Evolutionary conservation across 139 green algal species (phyloP).

Genomic region (Mychonastes homosphaera): DNA sequence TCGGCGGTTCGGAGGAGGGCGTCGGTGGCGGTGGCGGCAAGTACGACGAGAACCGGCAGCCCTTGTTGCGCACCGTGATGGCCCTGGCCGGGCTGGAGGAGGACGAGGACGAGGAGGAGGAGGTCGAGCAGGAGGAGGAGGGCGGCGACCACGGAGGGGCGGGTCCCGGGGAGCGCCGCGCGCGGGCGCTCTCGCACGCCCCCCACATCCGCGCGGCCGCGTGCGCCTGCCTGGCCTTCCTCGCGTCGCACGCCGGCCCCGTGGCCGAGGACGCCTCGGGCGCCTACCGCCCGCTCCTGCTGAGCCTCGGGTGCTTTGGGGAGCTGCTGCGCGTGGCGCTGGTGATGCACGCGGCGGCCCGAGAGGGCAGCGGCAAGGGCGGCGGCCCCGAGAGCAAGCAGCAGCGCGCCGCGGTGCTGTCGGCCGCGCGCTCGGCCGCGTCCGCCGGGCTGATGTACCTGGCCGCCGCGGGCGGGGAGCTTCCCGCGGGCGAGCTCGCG

Average conservation of each 20-base stretch:
- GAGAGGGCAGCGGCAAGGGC: conserved; percentile 43
- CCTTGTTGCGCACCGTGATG: too few species aligned
- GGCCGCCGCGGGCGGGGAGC: conserved; percentile 48
- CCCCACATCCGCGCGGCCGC: conserved; percentile 34
- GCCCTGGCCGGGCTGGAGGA: too few species aligned
- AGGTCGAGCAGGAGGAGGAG: conserved; percentile 37
- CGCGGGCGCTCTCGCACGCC: too few species aligned
- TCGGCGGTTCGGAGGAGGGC: too few species aligned
- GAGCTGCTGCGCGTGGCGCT: conserved; percentile 48
- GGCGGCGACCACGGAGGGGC: too few species aligned
- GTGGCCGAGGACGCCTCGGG: conserved; percentile 37
- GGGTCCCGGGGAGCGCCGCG: too few species aligned
- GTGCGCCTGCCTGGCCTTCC: conserved; percentile 54
- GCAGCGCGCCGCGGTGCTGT: neutral
- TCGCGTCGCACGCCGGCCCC: conserved; percentile 55
- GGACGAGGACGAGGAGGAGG: conserved; percentile 25
- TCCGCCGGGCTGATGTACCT: conserved; percentile 68
- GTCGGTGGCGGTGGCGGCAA: too few species aligned
- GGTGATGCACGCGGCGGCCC: conserved; percentile 34
- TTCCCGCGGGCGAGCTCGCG: conserved; percentile 42
- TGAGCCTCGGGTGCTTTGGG: conserved; percentile 34
- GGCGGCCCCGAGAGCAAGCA: neutral
- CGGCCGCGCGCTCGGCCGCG: conserved; percentile 19
- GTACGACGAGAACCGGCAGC: too few species aligned
- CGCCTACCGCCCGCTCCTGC: conserved; percentile 34